Base-by-base conservation (phyloP, 1,139 yeast genomes). In the Debaryomyces sp. region DNA sequence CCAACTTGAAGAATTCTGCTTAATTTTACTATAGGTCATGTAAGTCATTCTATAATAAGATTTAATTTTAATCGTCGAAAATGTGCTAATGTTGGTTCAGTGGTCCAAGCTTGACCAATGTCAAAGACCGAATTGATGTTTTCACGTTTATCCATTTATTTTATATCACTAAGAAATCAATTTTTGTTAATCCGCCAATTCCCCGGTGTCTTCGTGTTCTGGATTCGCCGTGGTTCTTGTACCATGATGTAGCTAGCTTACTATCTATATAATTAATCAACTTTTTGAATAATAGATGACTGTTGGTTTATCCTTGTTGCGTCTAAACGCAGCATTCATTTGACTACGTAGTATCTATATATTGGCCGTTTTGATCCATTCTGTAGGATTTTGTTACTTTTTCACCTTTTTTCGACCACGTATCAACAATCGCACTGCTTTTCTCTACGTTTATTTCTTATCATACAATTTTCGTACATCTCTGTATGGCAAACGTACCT, bases 1-100 rank as follows among this genome's bases (percentile, higher is more conserved):
- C 72, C 48, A 68, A 67, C 58, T 68, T 68, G 55, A 68, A 68
- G 62, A 67, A 64, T 47, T 50, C 50, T 22, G 34, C 41, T 21
- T 47, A 44, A 44, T 34, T 17, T 27, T 44, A 34, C 18, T 36
- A 26, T 39, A 27, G 18, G 17, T 26, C 21, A 30, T 26, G 30
- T 27, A 27, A 27, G 30, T 27, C 30, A 27, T 27, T 27, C 17
- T 26, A 27, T 15, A 24, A 8, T 22, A 24, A 15, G 8, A 24
- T 27, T 38, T 26, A 27, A 17, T 26, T 18, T 26, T n/a, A 9
- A 26, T 15, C 42, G 42, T 30, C 33, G 34, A 22, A 41, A 29
- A 22, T 18, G 30, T 41, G 36, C 21, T 41, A 18, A 30, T 41
- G 30, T 30, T 30, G 36, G 18, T 21, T 30, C 41, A 30, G 36